A percentile compares a stretch with the other conserved stretches of the same genome.
Conservation (phyloP, 495 filamentous ascomycete species). For the Podospora australis region DNA sequence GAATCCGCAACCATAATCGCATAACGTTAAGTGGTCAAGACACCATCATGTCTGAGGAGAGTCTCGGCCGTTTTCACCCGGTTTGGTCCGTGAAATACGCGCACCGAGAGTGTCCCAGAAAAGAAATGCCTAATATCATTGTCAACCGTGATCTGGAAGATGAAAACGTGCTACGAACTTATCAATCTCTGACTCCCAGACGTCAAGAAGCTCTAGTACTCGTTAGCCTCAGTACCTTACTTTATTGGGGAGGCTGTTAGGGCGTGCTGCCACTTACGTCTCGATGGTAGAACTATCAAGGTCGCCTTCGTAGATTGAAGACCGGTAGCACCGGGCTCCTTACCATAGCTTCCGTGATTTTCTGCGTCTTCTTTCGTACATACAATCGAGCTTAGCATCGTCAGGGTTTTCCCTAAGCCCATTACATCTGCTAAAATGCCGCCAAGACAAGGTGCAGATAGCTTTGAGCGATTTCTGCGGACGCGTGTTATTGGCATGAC, state of each 20-base stretch:
- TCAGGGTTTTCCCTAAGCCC: constrained; percentile 5
- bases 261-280: neutral
- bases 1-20: constrained; percentile 1
- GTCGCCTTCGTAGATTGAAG: neutral
- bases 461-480: neutral
- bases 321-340: neutral
- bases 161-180: neutral
- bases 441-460: neutral
- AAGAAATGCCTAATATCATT: neutral
- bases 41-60: neutral
- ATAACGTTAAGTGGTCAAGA: constrained; percentile 1
- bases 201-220: neutral
- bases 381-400: constrained; percentile 1
- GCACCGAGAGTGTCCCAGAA: neutral
- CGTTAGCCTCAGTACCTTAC: neutral
- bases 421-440: constrained; percentile 5
- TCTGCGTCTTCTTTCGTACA: neutral
- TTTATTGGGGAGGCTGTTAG: neutral
- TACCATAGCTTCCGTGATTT: no score
- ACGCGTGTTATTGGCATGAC: neutral
- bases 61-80: neutral
- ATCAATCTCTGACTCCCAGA: neutral
- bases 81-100: neutral
- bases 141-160: neutral
- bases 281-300: neutral